These are phyloP conservation scores for Aureobasidium namibiae DNA, from an alignment of 2,329 filamentous ascomycete genomes.

Conservation along the genomic window DNA sequence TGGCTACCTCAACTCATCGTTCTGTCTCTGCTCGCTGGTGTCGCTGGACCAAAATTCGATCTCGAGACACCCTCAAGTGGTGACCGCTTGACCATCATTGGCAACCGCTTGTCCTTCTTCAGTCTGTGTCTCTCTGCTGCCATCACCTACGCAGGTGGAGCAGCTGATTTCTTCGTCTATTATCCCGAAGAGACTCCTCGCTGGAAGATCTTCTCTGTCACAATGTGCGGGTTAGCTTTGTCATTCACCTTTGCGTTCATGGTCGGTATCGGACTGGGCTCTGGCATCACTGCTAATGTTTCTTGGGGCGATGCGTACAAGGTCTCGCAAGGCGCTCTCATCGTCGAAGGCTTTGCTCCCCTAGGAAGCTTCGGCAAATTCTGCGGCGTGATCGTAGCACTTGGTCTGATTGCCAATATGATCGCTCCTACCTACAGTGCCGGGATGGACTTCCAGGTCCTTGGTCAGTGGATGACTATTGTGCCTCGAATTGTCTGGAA, in stretches of 20 bases:
- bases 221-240: slow-evolving; percentile 46
- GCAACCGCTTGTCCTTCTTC: slow-evolving; percentile 60
- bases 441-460: slow-evolving; percentile 60
- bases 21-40: slow-evolving; percentile 53
- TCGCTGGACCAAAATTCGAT: slow-evolving; percentile 54
- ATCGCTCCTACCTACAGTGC: slow-evolving; percentile 57
- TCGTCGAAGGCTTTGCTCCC: slow-evolving; percentile 53
- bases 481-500: slow-evolving; percentile 60
- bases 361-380: slow-evolving; percentile 58
- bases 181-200: slow-evolving; percentile 47
- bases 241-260: slow-evolving; percentile 56
- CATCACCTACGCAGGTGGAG: slow-evolving; percentile 54
- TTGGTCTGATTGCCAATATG: slow-evolving; percentile 59
- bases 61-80: slow-evolving; percentile 42
- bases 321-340: slow-evolving; percentile 54
- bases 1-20: slow-evolving; percentile 57
- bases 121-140: slow-evolving; percentile 58
- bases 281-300: slow-evolving; percentile 44
- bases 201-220: slow-evolving; percentile 48
- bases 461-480: slow-evolving; percentile 49
- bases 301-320: slow-evolving; percentile 51
- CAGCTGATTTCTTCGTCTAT: slow-evolving; percentile 63
- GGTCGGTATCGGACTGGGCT: slow-evolving; percentile 54
- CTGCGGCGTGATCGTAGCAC: slow-evolving; percentile 55
- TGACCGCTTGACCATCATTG: slow-evolving; percentile 43